These are phyloP conservation scores for Neurospora discreta DNA, from an alignment of 495 filamentous ascomycete genomes.

Conservation along the genomic window DNA sequence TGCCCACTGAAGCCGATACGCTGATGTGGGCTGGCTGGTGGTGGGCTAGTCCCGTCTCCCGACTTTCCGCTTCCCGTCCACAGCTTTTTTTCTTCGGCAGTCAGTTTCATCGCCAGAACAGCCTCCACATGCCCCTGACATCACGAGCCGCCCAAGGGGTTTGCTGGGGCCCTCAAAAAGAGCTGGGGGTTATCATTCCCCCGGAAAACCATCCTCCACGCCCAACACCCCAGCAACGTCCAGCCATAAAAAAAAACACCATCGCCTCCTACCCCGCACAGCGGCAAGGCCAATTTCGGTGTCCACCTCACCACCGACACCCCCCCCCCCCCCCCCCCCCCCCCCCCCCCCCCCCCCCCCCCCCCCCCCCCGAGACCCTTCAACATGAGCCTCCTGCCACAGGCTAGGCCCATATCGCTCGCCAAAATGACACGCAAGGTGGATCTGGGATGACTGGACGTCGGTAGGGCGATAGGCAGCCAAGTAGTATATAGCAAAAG, in stretches of 20 bases:
- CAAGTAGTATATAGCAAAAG: background rate
- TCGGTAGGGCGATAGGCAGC: background rate
- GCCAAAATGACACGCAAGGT: background rate
- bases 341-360: background rate
- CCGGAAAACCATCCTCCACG: background rate
- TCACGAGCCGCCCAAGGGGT: background rate
- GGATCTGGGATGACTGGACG: background rate
- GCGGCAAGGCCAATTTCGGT: background rate
- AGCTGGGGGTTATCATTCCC: background rate
- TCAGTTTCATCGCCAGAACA: background rate
- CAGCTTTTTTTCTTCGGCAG: background rate
- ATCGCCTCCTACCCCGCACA: background rate
- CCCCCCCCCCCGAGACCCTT: background rate
- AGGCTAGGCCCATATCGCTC: background rate
- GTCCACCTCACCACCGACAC: background rate
- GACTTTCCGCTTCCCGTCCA: background rate
- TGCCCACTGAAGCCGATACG: background rate
- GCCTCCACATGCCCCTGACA: background rate
- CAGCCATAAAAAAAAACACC: background rate
- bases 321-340: no score
- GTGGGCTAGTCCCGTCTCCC: background rate
- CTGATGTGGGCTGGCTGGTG: background rate
- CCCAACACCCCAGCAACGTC: background rate
- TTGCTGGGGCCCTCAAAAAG: background rate
- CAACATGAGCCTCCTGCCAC: background rate